Evolutionary conservation across 2,329 filamentous ascomycete genomes (phyloP).

Genomic region (Colletotrichum horii): DNA sequence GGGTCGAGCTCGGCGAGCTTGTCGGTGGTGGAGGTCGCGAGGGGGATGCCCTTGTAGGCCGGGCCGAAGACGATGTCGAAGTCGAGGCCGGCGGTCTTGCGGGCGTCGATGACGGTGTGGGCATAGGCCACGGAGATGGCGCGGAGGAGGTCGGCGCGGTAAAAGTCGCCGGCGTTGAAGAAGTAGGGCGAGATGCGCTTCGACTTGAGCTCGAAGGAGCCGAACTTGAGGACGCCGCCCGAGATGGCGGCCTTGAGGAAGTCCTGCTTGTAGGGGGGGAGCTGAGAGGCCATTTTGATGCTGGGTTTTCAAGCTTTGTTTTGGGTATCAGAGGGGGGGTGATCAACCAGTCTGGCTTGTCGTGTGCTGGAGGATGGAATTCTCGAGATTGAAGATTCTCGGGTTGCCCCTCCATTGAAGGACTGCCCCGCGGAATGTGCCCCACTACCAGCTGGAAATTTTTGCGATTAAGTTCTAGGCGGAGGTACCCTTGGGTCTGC

Average conservation of each 20-base stretch:
- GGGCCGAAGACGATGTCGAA: constrained; percentile 93
- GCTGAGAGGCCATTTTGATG: constrained; percentile 43
- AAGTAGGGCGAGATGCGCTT: constrained; percentile 93
- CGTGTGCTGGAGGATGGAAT: constrained; percentile 7
- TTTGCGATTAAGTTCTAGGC: not conserved
- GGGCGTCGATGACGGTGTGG: constrained; percentile 59
- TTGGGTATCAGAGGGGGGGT: not conserved
- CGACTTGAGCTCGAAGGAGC: constrained; percentile 89
- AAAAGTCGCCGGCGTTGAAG: constrained; percentile 94
- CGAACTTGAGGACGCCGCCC: constrained; percentile 78
- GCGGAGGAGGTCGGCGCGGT: constrained; percentile 77
- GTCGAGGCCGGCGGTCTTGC: constrained; percentile 45
- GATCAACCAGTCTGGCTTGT: constrained; percentile 13
- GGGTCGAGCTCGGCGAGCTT: constrained; percentile 76
- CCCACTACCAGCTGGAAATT: not conserved
- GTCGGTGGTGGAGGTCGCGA: constrained; percentile 79
- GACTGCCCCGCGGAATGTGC: constrained; percentile 15
- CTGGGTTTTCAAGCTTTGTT: not conserved
- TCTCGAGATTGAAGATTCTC: not conserved
- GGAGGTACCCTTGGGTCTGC: not conserved
- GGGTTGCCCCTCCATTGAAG: constrained; percentile 14
- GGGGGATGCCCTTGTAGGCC: constrained; percentile 95
- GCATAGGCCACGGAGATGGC: constrained; percentile 86
- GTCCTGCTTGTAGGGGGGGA: constrained; percentile 71
- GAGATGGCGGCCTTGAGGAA: constrained; percentile 74